Evolutionary conservation across 2,329 filamentous ascomycete species (phyloP), one percentile per base, ranked within the genome.

Genomic region (Colletotrichum agaves): DNA sequence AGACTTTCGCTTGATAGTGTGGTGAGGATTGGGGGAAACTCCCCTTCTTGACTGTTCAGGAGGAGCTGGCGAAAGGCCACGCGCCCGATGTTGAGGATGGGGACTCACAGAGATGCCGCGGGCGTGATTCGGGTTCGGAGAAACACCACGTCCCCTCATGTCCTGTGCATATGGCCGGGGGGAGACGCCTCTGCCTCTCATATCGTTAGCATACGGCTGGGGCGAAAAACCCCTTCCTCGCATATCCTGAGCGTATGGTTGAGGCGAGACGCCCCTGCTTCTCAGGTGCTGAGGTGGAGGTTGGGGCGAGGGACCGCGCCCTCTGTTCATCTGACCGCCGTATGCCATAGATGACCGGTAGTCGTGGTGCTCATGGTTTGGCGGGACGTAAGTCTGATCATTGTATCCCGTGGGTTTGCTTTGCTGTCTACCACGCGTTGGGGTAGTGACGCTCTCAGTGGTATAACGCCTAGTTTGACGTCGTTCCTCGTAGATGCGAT

Each of bases 1-100:
- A 1, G 91, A 93, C 76, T 94, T 94, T 59, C 92, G 88, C 67
- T 81, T 84, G 69, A 89, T 88, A 37, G 85, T 87, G 70, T 87
- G 84, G 72, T 84, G 77, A 71, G 84, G 76, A 73, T 78, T 75
- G 15, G 75, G 84, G 49, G 80, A 85, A 59, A 78, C 76, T 15
- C 77, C 79, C 35, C 79, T 77, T 69, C 80, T 82, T 61, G 81
- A 74, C 17, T 81, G 74, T 8, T 79, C 77, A 2, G 77, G 75
- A 2, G 76, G 73, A 11, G 74, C 70, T 33, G 64, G 64, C 17
- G 64, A 67, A 53, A 53, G 46, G 10, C 64, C 61, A 19, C 64
- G 62, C 19, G 49, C 88, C 41, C 85, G 87, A 69, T 86, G 84
- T 71, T 83, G 76, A 71, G 81, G 75, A 72, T 78, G 77, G 71